Conservation (phyloP, 2,329 filamentous ascomycete genomes). For the Colletotrichum chlorophyti region DNA sequence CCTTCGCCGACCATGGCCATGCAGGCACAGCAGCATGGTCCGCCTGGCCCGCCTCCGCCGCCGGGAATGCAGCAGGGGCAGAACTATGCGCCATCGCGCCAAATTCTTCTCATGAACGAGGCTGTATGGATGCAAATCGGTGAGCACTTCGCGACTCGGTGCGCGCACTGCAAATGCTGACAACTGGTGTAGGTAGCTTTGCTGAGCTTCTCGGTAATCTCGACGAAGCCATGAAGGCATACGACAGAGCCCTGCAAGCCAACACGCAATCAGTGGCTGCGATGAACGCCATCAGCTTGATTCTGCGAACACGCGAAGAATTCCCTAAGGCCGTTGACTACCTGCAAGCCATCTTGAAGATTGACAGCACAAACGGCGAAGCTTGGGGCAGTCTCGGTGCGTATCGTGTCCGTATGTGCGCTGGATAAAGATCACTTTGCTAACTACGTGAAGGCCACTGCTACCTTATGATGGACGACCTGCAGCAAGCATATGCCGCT, state of each 20-base stretch:
- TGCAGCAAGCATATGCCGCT: conserved; percentile 95
- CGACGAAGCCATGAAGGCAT: conserved; percentile 88
- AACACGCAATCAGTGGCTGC: conserved; percentile 89
- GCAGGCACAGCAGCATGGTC: conserved; percentile 70
- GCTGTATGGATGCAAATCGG: conserved; percentile 91
- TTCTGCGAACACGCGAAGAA: conserved; percentile 89
- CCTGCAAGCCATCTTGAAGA: conserved; percentile 86
- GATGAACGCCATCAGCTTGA: conserved; percentile 93
- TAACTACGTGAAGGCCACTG: conserved; percentile 76
- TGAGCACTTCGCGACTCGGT: conserved; percentile 53
- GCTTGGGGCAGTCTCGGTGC: conserved; percentile 94
- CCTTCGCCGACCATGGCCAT: conserved; percentile 81
- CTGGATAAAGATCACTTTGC: conserved; percentile 1
- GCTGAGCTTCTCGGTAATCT: conserved; percentile 87
- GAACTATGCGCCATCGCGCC: conserved; percentile 72
- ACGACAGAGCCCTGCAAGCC: conserved; percentile 86
- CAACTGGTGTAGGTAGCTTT: conserved; percentile 69
- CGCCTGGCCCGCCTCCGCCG: conserved; percentile 66
- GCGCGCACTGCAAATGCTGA: conserved; percentile 35
- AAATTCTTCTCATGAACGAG: conserved; percentile 82
- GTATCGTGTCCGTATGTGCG: conserved; percentile 34
- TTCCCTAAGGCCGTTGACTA: conserved; percentile 95
- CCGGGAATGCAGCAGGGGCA: conserved; percentile 59
- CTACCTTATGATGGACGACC: conserved; percentile 97
- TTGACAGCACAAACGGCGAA: conserved; percentile 89